Percentiles rank a stretch among this genome's conserved stretches.
Evolutionary conservation across 1,139 yeast species (phyloP).

Genomic region (Lizanozyma gosingica): DNA sequence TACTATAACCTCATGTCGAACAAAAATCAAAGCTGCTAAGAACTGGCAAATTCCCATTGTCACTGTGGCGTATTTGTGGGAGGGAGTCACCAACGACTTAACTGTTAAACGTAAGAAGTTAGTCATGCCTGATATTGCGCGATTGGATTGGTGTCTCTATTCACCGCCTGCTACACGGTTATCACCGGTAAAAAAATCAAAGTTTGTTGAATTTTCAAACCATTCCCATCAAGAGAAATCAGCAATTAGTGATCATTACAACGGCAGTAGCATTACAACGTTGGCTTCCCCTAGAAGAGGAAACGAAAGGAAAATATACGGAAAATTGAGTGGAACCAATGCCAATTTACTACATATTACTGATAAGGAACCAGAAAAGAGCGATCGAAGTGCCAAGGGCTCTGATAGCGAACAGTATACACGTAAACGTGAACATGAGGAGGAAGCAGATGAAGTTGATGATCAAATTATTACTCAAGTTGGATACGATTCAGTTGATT

Average conservation of each 20-base stretch:
- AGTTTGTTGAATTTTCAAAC: not conserved
- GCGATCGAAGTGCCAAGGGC: not conserved
- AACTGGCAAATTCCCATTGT: conserved; percentile 50
- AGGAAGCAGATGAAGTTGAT: not conserved
- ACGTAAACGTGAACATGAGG: not conserved
- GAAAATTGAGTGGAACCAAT: not conserved
- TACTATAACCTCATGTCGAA: conserved; percentile 31
- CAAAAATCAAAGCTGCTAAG: conserved; percentile 49
- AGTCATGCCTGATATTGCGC: conserved; percentile 20
- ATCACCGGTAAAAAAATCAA: not conserved
- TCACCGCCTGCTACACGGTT: not conserved
- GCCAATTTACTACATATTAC: too few species aligned
- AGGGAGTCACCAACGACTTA: conserved; percentile 8
- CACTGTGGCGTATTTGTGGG: conserved; percentile 46
- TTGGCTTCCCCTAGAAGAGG: not conserved
- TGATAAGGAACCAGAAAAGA: too few species aligned
- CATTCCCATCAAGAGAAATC: not conserved
- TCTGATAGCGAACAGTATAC: not conserved
- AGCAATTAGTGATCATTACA: too few species aligned
- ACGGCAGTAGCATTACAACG: not conserved
- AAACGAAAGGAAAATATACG: not conserved
- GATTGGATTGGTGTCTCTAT: not conserved
- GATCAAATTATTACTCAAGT: not conserved
- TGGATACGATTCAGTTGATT: not conserved
- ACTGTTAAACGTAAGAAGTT: conserved; percentile 7